A percentile compares a stretch with the other conserved stretches of the same genome.
Evolutionary conservation across 1,284 basidiomycete species (phyloP).

Genomic region (Boletus smithii): DNA sequence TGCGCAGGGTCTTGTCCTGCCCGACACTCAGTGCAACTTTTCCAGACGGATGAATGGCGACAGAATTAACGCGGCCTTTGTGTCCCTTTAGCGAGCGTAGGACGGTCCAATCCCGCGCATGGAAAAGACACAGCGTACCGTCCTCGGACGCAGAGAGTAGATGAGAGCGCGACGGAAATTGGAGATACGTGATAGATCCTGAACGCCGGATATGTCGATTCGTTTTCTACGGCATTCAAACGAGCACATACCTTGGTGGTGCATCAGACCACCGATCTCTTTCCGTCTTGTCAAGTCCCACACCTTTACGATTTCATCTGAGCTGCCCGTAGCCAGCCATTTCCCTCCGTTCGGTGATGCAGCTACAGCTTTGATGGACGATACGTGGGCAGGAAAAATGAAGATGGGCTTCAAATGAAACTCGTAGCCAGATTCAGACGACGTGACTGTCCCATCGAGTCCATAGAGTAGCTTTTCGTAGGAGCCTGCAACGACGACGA

Average conservation of each 20-base stretch:
- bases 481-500: slow-evolving; percentile 86
- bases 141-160: slow-evolving; percentile 89
- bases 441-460: slow-evolving; percentile 63
- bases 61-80: slow-evolving; percentile 85
- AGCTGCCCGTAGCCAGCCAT: slow-evolving; percentile 92
- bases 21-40: slow-evolving; percentile 91
- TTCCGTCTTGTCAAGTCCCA: slow-evolving; percentile 91
- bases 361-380: slow-evolving; percentile 86
- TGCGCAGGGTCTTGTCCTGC: slow-evolving; percentile 83
- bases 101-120: slow-evolving; percentile 90
- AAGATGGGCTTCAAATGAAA: slow-evolving; percentile 79
- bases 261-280: slow-evolving; percentile 90
- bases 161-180: slow-evolving; percentile 86
- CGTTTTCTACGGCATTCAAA: not conserved
- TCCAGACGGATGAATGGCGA: slow-evolving; percentile 90
- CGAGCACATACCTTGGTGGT: slow-evolving; percentile 77
- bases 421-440: slow-evolving; percentile 34
- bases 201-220: slow-evolving; percentile 1
- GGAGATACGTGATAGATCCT: slow-evolving; percentile 89
- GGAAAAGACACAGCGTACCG: slow-evolving; percentile 85
- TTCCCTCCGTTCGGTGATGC: slow-evolving; percentile 85
- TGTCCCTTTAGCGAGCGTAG: slow-evolving; percentile 89
- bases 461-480: slow-evolving; percentile 97
- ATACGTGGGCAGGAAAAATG: slow-evolving; percentile 95
- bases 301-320: slow-evolving; percentile 96